Base-by-base conservation (phyloP, 352 stramenopile species). In the Globisporangium carolinianum region DNA sequence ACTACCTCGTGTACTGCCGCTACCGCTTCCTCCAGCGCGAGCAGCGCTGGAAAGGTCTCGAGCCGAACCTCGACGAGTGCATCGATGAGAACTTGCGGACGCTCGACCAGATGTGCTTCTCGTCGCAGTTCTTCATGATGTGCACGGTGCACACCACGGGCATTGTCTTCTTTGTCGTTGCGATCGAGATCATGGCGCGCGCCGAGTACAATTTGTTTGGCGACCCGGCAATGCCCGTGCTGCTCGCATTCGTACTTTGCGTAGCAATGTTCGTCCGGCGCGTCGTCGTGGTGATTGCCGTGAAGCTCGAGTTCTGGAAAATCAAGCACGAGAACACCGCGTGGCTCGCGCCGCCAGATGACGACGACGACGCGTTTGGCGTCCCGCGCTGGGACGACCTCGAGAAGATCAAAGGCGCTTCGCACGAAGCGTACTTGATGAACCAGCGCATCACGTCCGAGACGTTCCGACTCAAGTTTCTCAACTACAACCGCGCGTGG, bases 61-160 rank as follows among this genome's bases (percentile, higher is more conserved):
- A 98, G 62, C 82, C 95, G 9, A 96, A 93, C 61, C 66, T 98
- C 54, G 96, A 99, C 63, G 95, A 98, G 67, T 99, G 96, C 66
- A 98, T 99, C 39, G 95, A 98, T 5, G 91, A 98, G 68, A 93
- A 86, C 60, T 61, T 98, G 53, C 87, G 94, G 54, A 98, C 92
- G 14, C 76, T 98, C 24, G 95, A 99, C 62, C 92, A 98, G 66
- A 96, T 98, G 82, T 99, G 96, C 63, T 99, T 99, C 61, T 98
- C 89, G 50, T 97, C 86, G 48, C 96, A 99, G 69, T 98, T 97
- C 65, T 98, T 98, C 73, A 96, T 99, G 82, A 97, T 99, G 87
- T 95, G 94, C 66, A 98, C 73, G 32, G 68, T 94, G 46, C 91
- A 98, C 62, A 87, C 95, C 54, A 97, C 95, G 35, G 93, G 89